Percentiles rank a stretch among this genome's conserved stretches.
These are phyloP conservation scores for Trichomonas tenax DNA, from an alignment of 208 protist species.

Conservation along the genomic window DNA sequence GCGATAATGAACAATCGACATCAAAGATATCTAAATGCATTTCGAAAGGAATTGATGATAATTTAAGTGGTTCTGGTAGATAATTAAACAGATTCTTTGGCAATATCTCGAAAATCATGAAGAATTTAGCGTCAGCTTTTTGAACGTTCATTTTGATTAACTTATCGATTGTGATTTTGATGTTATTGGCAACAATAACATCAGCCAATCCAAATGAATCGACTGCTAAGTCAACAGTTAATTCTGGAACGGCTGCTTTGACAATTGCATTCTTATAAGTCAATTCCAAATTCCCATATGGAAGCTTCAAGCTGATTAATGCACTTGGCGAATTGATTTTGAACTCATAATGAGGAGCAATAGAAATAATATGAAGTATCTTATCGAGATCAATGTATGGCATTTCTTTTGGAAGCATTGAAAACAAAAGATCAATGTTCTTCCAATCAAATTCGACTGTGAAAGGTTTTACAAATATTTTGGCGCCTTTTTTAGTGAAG, in stretches of 20 bases:
- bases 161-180: neutral
- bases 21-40: neutral
- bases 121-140: neutral
- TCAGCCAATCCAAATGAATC: neutral
- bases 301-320: neutral
- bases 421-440: neutral
- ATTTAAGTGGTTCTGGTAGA: neutral
- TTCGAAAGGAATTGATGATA: neutral
- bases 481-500: neutral
- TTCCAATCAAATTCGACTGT: neutral
- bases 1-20: neutral
- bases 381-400: neutral
- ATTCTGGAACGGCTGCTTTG: neutral
- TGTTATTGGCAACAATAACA: neutral
- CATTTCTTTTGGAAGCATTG: neutral
- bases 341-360: neutral
- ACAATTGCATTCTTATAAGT: neutral
- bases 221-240: neutral
- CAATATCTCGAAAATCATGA: neutral
- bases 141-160: neutral
- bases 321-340: neutral
- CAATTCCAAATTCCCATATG: neutral
- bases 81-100: neutral
- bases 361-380: neutral
- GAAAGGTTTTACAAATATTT: neutral